Base-by-base conservation (phyloP, 805 yeast genomes). In the Brettanomyces naardenensis region DNA sequence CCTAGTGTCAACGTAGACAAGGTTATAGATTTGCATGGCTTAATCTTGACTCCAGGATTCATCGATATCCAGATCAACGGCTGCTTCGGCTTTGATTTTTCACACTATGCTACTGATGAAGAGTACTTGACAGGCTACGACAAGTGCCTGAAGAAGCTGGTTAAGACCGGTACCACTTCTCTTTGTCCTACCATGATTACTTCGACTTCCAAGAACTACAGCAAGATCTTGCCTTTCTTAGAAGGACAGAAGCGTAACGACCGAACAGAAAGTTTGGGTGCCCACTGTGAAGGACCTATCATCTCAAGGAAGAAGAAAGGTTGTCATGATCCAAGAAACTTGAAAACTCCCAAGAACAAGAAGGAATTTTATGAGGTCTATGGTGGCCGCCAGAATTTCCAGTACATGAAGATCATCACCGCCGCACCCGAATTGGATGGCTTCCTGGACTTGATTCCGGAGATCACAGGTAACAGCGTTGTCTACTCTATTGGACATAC, bases 261-360 rank as follows among this genome's bases (percentile, higher is more conserved):
- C 34, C 61, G 55, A 49, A 49, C 66, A 13, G 77, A 71, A 47
- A 63, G 69, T 4, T 55, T 75, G 39, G 80, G 80, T 9, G 75
- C 75, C n/a, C 80, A 75, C 49, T 54, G 70, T 28, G 80, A 75
- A 46, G 80, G 80, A 5, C 80, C 80, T 6, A 73, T 74, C 49
- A 65, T 75, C 41, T 70, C 68, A 38, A 53, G 60, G 28, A 49
- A 56, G 32, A 71, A 71, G 47, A 69, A 66, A 45, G 77, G 77
- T 4, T 71, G 77, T 43, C 77, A 71, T 45, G 73, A 72, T 2
- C 58, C 57, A 11, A 68, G 62, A 41, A 64, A 70, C n/a, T 59
- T 69, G 43, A 64, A 57, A 23, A 60, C 55, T 37, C 71, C 69
- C 17, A 44, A 44, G 21, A 27, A 33, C 18, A 38, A 30, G 56